Conservation (phyloP, 2,329 filamentous ascomycete genomes). For the Meredithiella fracta region DNA sequence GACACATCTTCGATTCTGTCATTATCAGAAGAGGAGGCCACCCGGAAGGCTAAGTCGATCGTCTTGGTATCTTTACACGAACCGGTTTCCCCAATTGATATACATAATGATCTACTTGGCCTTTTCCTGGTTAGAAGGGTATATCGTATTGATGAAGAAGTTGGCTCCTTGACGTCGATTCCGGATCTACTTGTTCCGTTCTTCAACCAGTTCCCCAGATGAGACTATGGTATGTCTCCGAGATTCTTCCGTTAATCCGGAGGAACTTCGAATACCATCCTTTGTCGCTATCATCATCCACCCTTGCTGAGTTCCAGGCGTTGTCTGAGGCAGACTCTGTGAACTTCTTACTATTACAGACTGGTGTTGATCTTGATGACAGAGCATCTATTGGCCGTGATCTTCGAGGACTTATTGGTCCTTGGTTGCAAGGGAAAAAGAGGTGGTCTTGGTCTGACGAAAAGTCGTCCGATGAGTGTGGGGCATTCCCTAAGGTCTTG, state of each 20-base stretch:
- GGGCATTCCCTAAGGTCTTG: constrained; percentile 54
- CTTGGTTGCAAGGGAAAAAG: constrained; percentile 44
- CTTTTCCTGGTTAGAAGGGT: constrained; percentile 53
- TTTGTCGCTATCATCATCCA: constrained; percentile 28
- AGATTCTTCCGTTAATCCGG: constrained; percentile 50
- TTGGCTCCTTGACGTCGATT: constrained; percentile 53
- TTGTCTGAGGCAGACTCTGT: constrained; percentile 44
- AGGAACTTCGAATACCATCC: constrained; percentile 56
- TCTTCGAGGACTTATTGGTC: constrained; percentile 49
- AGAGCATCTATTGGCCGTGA: constrained; percentile 40
- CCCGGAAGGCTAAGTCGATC: constrained; percentile 47
- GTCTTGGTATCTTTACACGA: constrained; percentile 41
- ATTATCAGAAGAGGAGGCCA: constrained; percentile 45
- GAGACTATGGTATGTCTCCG: constrained; percentile 51
- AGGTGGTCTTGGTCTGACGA: constrained; percentile 16
- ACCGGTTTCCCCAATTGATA: constrained; percentile 30
- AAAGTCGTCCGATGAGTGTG: constrained; percentile 24
- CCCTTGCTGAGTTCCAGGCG: constrained; percentile 46
- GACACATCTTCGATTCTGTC: constrained; percentile 40
- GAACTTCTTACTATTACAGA: constrained; percentile 43
- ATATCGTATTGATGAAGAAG: constrained; percentile 52
- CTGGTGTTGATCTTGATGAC: constrained; percentile 27
- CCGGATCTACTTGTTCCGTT: constrained; percentile 54
- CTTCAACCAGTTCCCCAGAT: constrained; percentile 42
- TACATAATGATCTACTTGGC: constrained; percentile 37